Evolutionary conservation across 208 protist species (phyloP).

Genomic region (Trypanosoma brucei): DNA sequence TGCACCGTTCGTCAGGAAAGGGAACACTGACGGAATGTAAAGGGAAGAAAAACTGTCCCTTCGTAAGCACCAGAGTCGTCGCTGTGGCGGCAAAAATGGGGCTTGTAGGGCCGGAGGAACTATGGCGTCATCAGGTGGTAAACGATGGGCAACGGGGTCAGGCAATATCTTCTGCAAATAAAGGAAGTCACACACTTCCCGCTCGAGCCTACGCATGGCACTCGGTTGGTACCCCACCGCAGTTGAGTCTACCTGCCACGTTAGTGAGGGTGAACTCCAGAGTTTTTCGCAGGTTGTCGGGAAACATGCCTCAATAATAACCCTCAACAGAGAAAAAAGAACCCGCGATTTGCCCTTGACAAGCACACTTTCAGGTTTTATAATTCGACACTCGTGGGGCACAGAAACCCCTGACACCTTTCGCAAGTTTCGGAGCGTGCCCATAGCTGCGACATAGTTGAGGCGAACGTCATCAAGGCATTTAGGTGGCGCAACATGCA

Average conservation of each 20-base stretch:
- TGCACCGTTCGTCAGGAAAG: conserved; percentile 72
- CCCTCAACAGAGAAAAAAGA: conserved; percentile 29
- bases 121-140: conserved; percentile 61
- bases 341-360: conserved; percentile 19
- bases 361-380: conserved; percentile 50
- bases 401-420: conserved; percentile 14
- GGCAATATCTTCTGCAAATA: conserved; percentile 40
- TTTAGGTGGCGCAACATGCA: conserved; percentile 5
- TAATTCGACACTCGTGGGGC: conserved; percentile 20
- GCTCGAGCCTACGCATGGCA: conserved; percentile 36
- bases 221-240: conserved; percentile 3
- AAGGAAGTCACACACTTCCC: conserved; percentile 44
- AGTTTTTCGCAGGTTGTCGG: conserved; percentile 34
- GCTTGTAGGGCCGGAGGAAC: conserved; percentile 42
- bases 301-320: conserved; percentile 45
- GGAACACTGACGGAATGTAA: conserved; percentile 70
- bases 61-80: conserved; percentile 12
- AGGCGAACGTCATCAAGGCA: conserved; percentile 19
- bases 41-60: conserved; percentile 24
- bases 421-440: conserved; percentile 1
- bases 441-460: conserved; percentile 15
- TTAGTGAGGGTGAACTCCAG: conserved; percentile 27
- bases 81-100: conserved; percentile 42
- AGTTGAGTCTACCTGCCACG: conserved; percentile 40
- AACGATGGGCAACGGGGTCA: conserved; percentile 33